Conservation (phyloP, 495 filamentous ascomycete species). For the Sordaria brevicollis region DNA sequence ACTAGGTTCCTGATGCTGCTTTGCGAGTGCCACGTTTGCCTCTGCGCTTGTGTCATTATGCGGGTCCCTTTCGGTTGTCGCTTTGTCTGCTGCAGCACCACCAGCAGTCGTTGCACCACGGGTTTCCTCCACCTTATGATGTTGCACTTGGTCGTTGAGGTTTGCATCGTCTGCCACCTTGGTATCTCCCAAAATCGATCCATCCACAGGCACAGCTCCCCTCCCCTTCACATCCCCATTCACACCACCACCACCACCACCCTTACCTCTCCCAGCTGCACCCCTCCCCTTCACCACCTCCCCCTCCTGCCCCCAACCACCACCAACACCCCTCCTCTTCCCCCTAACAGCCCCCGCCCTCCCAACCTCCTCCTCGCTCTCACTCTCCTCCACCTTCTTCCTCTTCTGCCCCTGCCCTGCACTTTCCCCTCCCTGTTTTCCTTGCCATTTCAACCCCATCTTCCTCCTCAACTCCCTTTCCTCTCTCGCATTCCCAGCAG, state of each 20-base stretch:
- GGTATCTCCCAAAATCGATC: neutral
- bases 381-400: slow-evolving; percentile 27
- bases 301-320: neutral
- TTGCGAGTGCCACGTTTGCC: no score
- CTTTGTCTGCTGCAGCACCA: neutral
- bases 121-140: neutral
- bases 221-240: neutral
- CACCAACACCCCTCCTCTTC: slow-evolving; percentile 15
- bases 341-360: slow-evolving; percentile 42
- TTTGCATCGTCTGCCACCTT: neutral
- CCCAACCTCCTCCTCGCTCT: slow-evolving; percentile 53
- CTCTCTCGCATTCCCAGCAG: no score
- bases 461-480: slow-evolving; percentile 17
- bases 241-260: no score
- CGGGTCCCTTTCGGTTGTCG: neutral
- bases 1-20: slow-evolving; percentile 6
- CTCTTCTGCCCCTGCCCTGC: slow-evolving; percentile 4
- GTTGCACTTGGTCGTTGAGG: neutral
- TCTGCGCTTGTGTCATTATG: neutral
- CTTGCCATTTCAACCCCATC: slow-evolving; percentile 19
- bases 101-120: neutral
- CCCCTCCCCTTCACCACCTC: neutral
- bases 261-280: neutral
- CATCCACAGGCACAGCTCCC: neutral
- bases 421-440: neutral